phyloP scores from a whole-genome alignment of 331 rosid species.

The Quercus phellos region DNA sequence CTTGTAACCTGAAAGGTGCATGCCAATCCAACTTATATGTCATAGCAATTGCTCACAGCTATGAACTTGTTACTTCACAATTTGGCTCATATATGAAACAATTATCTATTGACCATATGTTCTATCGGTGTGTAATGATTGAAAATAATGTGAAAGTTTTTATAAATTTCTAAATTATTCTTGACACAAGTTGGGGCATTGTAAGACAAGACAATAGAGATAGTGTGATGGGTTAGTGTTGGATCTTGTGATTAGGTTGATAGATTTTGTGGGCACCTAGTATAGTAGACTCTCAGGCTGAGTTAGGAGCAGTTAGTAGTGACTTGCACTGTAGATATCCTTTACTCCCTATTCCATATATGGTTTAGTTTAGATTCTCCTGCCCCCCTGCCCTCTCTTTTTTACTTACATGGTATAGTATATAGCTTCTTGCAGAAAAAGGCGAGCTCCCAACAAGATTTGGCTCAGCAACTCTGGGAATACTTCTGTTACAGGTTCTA shows the following conservation, averaged over 20 bases:
- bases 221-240: neutral
- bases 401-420: constrained; percentile 34
- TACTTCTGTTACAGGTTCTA: constrained; percentile 89
- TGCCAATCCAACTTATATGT: neutral
- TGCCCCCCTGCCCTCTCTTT: too few relatives aligned
- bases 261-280: neutral
- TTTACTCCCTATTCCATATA: too few relatives aligned
- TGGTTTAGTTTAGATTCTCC: too few relatives aligned
- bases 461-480: constrained; percentile 97
- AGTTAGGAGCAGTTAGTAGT: too few relatives aligned
- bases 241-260: neutral
- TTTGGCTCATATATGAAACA: neutral
- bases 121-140: neutral
- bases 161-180: neutral
- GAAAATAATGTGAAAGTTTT: neutral
- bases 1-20: neutral
- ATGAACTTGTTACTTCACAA: neutral
- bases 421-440: constrained; percentile 97
- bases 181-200: neutral
- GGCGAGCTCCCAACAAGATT: constrained; percentile 98
- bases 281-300: too few relatives aligned
- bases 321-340: too few relatives aligned
- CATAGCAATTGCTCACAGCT: neutral
- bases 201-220: neutral
- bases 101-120: neutral